Base-by-base conservation (phyloP, 192 early-diverging fungal genomes). In the Linnemannia elongata region DNA sequence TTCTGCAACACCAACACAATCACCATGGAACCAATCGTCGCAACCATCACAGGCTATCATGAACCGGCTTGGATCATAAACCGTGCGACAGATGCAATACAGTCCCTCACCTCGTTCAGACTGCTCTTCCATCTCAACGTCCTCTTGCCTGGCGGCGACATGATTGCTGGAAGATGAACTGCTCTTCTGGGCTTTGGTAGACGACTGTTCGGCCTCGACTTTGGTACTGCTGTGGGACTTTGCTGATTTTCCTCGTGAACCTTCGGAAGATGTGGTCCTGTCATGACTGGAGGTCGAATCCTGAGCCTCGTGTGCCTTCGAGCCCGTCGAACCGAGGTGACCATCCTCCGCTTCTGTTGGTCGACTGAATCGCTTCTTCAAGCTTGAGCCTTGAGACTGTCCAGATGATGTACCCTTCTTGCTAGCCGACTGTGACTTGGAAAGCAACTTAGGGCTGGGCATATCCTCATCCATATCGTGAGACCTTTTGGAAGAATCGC, bases 1-100 rank as follows among this genome's bases (percentile, higher is more conserved):
- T 42, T 91, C 89, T 15, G 88, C 89, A 42, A 96, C 88, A 15
- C 92, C 91, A 8, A 96, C 92, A 74, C 96, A 96, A 24, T 89
- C 89, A 39, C 95, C 94, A 89, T 96, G 96, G 79, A 90, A 96
- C 96, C 96, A 96, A 70, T 92, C 92, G 75, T 93, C 91, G 72
- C 96, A 96, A 20, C 78, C 82, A 77, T 96, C 96, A 85, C 96
- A 96, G 3, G 90, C 92, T 85, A 96, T 95, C 96, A 96, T 96
- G 63, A 93, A 92, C 24, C 90, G 83, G 39, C 83, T 88, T 5
- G 81, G 87, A 77, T 93, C 93, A 77, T 91, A 92, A 2, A 88
- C 86, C 30, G 85, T 82, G 18, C 89, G 91, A 72, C 95, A 96
- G 18, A 95, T 79, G 74, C 95, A 96, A 75, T 93, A 94, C 20